phyloP scores from a whole-genome alignment of 1,284 basidiomycete species.

The Melampsora larici-populina region DNA sequence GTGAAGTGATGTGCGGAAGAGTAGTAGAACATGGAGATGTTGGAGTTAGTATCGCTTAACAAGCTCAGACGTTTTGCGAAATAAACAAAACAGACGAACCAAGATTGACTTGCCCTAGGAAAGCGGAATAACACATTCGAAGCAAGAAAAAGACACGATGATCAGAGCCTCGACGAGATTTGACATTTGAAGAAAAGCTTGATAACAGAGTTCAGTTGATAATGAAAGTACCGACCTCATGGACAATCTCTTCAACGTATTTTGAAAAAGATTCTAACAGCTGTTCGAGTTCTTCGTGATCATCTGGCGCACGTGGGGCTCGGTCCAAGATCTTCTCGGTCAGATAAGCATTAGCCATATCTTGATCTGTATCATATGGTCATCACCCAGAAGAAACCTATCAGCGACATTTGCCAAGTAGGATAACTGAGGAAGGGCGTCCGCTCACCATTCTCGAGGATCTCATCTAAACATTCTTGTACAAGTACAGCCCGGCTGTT shows the following conservation, averaged over 20 bases:
- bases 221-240: constrained; percentile 66
- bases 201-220: constrained; percentile 66
- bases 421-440: not conserved
- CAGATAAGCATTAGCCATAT: constrained; percentile 86
- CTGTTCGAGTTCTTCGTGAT: constrained; percentile 90
- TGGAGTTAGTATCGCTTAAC: not conserved
- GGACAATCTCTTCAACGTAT: constrained; percentile 92
- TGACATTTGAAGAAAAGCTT: constrained; percentile 46
- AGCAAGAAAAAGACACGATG: not conserved
- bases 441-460: constrained; percentile 73
- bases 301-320: constrained; percentile 62
- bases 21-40: not conserved
- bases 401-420: not conserved
- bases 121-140: not conserved
- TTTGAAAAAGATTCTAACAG: constrained; percentile 89
- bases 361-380: constrained; percentile 66
- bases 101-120: constrained; percentile 31
- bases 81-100: not conserved
- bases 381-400: not conserved
- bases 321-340: constrained; percentile 68
- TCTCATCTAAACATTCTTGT: constrained; percentile 82
- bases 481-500: constrained; percentile 83
- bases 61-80: not conserved
- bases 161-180: not conserved
- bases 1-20: not conserved